Evolutionary conservation across 2,329 filamentous ascomycete genomes (phyloP).

Genomic region (Cryphonectria japonica): DNA sequence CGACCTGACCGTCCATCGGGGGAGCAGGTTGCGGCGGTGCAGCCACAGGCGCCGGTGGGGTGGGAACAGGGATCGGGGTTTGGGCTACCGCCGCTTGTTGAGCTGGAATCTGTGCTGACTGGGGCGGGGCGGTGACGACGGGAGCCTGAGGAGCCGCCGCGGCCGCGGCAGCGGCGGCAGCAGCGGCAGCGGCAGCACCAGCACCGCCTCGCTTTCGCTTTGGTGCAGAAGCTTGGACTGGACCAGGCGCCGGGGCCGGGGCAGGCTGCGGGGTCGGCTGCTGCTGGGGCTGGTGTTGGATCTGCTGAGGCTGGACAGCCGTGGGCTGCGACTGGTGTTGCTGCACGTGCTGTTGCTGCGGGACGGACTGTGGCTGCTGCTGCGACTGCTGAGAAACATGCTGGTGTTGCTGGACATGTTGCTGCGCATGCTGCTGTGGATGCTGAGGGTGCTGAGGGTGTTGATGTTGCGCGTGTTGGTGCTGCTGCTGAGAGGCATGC

Average conservation of each 20-base stretch:
- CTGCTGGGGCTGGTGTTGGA: slow-evolving; percentile 35
- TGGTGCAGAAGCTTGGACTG: slow-evolving; percentile 20
- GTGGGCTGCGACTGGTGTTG: slow-evolving; percentile 32
- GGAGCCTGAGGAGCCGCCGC: slow-evolving; percentile 32
- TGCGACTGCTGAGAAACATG: slow-evolving; percentile 40
- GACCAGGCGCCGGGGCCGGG: slow-evolving; percentile 35
- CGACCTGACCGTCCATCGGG: slow-evolving; percentile 39
- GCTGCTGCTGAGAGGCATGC: slow-evolving; percentile 26
- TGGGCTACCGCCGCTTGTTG: slow-evolving; percentile 34
- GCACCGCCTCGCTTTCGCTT: slow-evolving; percentile 43
- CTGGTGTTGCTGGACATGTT: slow-evolving; percentile 40
- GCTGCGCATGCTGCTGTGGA: slow-evolving; percentile 36
- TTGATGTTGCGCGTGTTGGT: slow-evolving; percentile 25
- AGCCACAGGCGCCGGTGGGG: slow-evolving; percentile 35
- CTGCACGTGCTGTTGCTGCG: slow-evolving; percentile 38
- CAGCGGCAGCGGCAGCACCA: slow-evolving; percentile 40
- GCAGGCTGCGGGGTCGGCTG: slow-evolving; percentile 36
- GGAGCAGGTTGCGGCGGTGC: slow-evolving; percentile 34
- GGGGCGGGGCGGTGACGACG: slow-evolving; percentile 38
- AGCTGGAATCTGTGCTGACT: slow-evolving; percentile 42
- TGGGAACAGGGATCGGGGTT: slow-evolving; percentile 37
- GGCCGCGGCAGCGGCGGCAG: slow-evolving; percentile 38
- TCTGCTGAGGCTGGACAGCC: slow-evolving; percentile 29
- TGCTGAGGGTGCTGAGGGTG: slow-evolving; percentile 34
- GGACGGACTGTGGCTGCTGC: slow-evolving; percentile 42